Conservation (phyloP, 176 grass and related monocot species). For the Alloteropsis semialata region DNA sequence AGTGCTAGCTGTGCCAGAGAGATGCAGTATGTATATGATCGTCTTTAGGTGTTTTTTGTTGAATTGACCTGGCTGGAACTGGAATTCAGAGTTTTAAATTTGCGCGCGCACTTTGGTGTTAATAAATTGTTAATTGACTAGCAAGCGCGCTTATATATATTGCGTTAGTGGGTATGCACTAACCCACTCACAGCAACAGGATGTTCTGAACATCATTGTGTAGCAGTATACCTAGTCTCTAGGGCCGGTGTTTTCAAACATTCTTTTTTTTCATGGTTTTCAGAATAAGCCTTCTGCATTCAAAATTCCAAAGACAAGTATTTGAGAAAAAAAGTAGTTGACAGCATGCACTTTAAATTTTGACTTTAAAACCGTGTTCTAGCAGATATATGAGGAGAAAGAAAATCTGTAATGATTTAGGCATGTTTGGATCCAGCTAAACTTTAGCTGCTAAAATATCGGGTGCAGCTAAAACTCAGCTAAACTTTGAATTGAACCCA, state of each 20-base stretch:
- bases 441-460: too few species aligned
- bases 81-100: neutral
- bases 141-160: neutral
- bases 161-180: conserved; percentile 15
- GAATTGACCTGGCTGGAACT: neutral
- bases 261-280: neutral
- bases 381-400: too few species aligned
- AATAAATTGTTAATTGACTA: neutral
- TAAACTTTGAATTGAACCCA: too few species aligned
- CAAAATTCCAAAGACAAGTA: neutral
- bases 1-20: neutral
- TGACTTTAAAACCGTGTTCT: too few species aligned
- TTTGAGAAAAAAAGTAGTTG: neutral
- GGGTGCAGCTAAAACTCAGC: too few species aligned
- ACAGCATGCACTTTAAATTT: neutral
- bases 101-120: neutral
- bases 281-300: neutral
- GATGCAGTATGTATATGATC: neutral
- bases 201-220: neutral
- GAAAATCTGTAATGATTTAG: too few species aligned
- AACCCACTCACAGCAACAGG: neutral
- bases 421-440: too few species aligned
- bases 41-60: neutral
- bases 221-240: neutral
- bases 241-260: neutral